These are phyloP conservation scores for Teunomyces pallodes DNA, from an alignment of 805 yeast species.

Conservation along the genomic window DNA sequence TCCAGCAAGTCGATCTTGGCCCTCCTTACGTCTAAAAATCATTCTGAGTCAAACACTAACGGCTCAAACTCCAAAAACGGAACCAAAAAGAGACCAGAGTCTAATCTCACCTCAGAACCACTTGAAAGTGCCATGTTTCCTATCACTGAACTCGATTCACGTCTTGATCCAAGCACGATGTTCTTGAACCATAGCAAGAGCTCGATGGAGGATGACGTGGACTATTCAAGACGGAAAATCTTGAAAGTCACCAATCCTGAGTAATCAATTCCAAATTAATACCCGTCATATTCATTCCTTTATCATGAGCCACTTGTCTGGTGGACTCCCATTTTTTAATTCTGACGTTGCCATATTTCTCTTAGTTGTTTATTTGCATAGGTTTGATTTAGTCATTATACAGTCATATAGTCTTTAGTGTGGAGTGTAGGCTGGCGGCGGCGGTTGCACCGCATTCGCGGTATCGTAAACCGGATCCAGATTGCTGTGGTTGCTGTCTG, in stretches of 20 bases:
- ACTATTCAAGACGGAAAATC: constrained; percentile 52
- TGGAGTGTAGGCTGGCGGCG: constrained; percentile 1
- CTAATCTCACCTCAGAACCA: constrained; percentile 4
- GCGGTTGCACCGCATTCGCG: background rate
- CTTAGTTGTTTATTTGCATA: background rate
- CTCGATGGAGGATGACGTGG: constrained; percentile 54
- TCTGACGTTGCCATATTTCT: background rate
- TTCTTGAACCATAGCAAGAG: constrained; percentile 40
- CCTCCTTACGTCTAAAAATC: constrained; percentile 16
- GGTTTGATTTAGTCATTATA: background rate
- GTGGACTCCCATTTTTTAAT: background rate
- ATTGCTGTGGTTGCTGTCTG: background rate
- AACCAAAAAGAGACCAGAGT: constrained; percentile 7
- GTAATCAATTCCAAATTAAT: background rate
- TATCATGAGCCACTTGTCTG: background rate
- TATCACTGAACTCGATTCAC: constrained; percentile 41
- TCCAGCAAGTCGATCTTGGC: constrained; percentile 35
- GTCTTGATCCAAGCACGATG: constrained; percentile 58
- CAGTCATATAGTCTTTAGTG: background rate
- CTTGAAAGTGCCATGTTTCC: constrained; percentile 16
- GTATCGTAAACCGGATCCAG: background rate
- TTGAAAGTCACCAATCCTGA: constrained; percentile 51
- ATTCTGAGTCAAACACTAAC: constrained; percentile 8
- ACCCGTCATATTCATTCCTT: background rate
- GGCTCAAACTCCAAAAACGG: constrained; percentile 9